A percentile compares a stretch with the other conserved stretches of the same genome.
Conservation (phyloP, 768 basidiomycete species). For the Suillus subluteus region DNA sequence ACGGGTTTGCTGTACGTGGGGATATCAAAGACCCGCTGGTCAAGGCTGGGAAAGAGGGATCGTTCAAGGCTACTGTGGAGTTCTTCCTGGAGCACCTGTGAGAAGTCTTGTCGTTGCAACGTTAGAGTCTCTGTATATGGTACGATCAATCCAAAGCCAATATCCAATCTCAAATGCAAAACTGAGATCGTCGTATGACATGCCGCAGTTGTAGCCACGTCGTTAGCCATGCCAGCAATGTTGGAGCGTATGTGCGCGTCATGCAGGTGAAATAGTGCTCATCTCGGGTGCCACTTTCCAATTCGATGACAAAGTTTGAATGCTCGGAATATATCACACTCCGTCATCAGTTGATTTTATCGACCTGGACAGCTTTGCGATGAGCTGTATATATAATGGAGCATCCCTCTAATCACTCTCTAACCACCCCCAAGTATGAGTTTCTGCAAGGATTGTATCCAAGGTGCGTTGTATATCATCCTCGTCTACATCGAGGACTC, state of each 20-base stretch:
- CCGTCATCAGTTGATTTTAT: neutral
- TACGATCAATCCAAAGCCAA: neutral
- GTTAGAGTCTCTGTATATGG: neutral
- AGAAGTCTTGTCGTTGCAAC: neutral
- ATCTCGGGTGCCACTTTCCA: neutral
- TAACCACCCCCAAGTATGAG: slow-evolving; percentile 40
- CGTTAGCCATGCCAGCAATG: neutral
- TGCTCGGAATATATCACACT: neutral
- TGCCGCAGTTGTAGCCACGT: neutral
- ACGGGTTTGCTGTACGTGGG: slow-evolving; percentile 58
- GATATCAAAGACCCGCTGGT: slow-evolving; percentile 50
- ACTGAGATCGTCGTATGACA: neutral
- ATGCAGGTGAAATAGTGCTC: neutral
- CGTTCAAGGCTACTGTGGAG: slow-evolving; percentile 60
- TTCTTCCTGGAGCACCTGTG: slow-evolving; percentile 48
- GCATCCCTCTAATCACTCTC: neutral
- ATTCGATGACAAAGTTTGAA: neutral
- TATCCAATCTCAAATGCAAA: neutral
- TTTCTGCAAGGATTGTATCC: slow-evolving; percentile 58
- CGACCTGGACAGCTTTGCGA: neutral
- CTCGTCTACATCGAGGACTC: neutral
- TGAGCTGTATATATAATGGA: neutral
- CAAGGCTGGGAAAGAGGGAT: slow-evolving; percentile 66
- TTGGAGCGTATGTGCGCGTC: neutral
- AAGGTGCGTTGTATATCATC: slow-evolving; percentile 40